Base-by-base conservation (phyloP, 495 filamentous ascomycete genomes). In the Aspergillus ostianus region DNA sequence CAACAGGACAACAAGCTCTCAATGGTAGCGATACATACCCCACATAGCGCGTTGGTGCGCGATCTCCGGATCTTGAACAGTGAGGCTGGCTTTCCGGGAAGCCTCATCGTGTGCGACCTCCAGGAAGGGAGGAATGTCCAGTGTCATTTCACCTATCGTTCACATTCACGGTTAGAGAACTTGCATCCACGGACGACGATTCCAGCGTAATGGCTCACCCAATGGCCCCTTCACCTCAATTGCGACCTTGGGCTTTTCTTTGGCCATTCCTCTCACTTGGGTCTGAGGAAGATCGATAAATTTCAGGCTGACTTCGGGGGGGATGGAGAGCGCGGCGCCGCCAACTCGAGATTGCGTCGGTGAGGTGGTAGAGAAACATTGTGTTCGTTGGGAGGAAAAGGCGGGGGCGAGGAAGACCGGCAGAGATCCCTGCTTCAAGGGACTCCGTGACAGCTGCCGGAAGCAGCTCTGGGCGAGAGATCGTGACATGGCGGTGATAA, bases 31-130 rank as follows among this genome's bases (percentile, higher is more conserved):
- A 58, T 29, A 80, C 90, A 53, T 81, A 96, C 94, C 94, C 94
- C 94, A 98, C 93, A 98, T 98, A 73, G 89, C 93, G 69, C 90
- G 85, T 76, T 98, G 94, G 53, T 89, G 81, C 67, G 87, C 84
- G 23, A 84, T 62, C 6, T 80, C 65, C 10, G 71, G 66, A 73
- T 97, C 83, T 60, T 85, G 63, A 15, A 97, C 80, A 32, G 78
- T 85, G 53, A 98, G 69, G 9, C 75, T 81, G 10, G 86, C 86
- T 67, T 86, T 90, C 47, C 80, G 74, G 21, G 77, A 67, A 9
- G 77, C 72, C 41, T 78, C 73, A 66, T 94, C 87, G 45, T 87
- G 81, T 58, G 84, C 77, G 51, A 96, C 80, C 18, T 77, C 85
- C 60, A 98, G 74, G 64, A 85, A 98, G 0, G 84, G 75, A 46